Evolutionary conservation across 306 rosid genomes (phyloP), one percentile per base, ranked within the genome.

Genomic region (Cucurbita pepo): DNA sequence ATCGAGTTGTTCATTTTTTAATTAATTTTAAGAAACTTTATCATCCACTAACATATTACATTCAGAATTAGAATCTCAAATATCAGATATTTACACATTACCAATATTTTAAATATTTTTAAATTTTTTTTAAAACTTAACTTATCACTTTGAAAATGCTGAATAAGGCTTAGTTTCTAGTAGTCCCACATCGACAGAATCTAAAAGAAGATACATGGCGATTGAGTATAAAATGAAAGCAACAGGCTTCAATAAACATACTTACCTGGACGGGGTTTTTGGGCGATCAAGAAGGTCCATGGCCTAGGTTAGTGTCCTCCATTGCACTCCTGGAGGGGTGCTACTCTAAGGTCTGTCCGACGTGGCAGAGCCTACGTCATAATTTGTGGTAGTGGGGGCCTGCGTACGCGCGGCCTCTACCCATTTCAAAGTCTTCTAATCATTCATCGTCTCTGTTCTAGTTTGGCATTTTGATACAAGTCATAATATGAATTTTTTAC

Each of bases 351-450:
- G 81, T 84, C 81, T 81, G 59, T 83, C 66, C 76, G 56, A 74
- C 3, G 80, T 10, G 57, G 83, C 71, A 80, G 86, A 84, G 59
- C 79, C 86, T 75, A 82, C 82, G 78, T 89, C 85, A 77, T 82
- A 81, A 85, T 89, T 86, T 89, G 81, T 85, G 72, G 56, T 10
- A 10, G 80, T 16, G 79, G 88, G 81, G 86, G 86, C 88, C 70
- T 80, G 90, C 83, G 87, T 85, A 44, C 80, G 90, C 81, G 88
- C 87, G 69, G 87, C 86, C 86, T 80, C 78, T 69, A 0, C n/a
- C n/a, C n/a, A 48, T 13, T 47, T 11, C 12, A 2, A 2, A 44
- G 0, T 10, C 10, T 30, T 30, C 0, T 2, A 30, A 30, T 2
- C 1, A 10, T 44, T 2, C 0, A 8, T 44, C 3, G 7, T 0